A percentile compares a stretch with the other conserved stretches of the same genome.
These are phyloP conservation scores for Eucalyptus erythrocorys DNA, from an alignment of 345 rosid genomes.

Conservation along the genomic window DNA sequence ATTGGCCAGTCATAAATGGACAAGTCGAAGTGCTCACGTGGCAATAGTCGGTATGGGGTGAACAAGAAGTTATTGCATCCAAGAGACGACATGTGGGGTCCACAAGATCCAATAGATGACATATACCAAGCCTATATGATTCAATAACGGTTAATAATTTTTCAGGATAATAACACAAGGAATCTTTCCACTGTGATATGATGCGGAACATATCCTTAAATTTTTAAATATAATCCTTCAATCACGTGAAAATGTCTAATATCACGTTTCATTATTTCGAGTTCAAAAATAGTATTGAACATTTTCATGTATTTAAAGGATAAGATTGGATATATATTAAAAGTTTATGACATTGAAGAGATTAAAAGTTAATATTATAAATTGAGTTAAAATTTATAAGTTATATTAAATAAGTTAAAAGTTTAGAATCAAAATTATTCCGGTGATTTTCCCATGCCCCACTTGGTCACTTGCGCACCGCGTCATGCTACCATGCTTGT, in stretches of 20 bases:
- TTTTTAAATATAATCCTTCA: background rate
- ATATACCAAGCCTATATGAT: background rate
- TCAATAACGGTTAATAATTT: background rate
- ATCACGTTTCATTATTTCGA: fast-evolving
- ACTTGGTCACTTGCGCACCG: background rate
- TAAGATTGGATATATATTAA: fast-evolving
- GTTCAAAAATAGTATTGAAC: fast-evolving
- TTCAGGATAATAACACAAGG: background rate
- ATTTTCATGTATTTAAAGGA: background rate
- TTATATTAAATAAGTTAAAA: background rate
- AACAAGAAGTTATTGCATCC: background rate
- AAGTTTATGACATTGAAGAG: fast-evolving
- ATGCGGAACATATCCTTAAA: fast-evolving
- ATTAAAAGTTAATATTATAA: fast-evolving
- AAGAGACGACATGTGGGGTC: background rate
- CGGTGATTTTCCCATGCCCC: background rate
- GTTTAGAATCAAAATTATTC: background rate
- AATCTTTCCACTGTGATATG: fast-evolving
- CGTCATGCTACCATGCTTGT: background rate
- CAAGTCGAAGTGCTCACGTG: background rate
- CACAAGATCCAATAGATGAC: background rate
- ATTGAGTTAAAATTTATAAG: background rate
- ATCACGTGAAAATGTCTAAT: fast-evolving
- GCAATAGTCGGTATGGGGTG: background rate
- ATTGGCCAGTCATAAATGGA: background rate